These are phyloP conservation scores for Ophiostoma quercus DNA, from an alignment of 2,329 filamentous ascomycete species.

Conservation along the genomic window DNA sequence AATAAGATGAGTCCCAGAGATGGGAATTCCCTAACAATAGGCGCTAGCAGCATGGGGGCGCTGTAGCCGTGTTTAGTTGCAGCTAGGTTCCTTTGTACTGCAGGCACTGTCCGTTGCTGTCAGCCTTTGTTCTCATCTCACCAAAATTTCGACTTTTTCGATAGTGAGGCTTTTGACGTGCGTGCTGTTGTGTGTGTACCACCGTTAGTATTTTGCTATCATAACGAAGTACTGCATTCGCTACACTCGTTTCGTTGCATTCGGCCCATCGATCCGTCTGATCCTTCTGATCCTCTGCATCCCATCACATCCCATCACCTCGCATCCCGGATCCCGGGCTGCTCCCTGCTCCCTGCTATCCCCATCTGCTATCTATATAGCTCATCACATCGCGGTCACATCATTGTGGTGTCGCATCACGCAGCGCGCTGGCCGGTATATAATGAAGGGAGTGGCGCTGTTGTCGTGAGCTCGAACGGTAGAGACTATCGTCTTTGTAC, in stretches of 20 bases:
- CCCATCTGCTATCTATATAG: background rate
- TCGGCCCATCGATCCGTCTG: too few species aligned
- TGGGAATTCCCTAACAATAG: background rate
- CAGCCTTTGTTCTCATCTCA: background rate
- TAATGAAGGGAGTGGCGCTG: background rate
- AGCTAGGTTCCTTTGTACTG: background rate
- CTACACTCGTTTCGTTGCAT: too few species aligned
- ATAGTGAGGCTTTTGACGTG: background rate
- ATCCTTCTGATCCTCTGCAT: too few species aligned
- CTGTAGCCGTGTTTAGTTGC: background rate
- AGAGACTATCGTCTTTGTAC: too few species aligned
- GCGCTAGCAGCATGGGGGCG: background rate
- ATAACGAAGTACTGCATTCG: too few species aligned
- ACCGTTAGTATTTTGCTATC: too few species aligned
- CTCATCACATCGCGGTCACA: background rate
- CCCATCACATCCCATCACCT: too few species aligned
- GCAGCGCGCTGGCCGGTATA: background rate
- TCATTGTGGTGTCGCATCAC: constrained; percentile 2
- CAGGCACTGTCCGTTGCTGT: background rate
- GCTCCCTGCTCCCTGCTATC: too few species aligned
- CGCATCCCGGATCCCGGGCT: too few species aligned
- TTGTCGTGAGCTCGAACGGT: background rate
- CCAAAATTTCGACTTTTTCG: background rate
- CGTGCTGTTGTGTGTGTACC: too few species aligned
- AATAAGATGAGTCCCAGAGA: too few species aligned